These are phyloP conservation scores for Epichloe sibirici DNA, from an alignment of 2,329 filamentous ascomycete species.

Conservation along the genomic window DNA sequence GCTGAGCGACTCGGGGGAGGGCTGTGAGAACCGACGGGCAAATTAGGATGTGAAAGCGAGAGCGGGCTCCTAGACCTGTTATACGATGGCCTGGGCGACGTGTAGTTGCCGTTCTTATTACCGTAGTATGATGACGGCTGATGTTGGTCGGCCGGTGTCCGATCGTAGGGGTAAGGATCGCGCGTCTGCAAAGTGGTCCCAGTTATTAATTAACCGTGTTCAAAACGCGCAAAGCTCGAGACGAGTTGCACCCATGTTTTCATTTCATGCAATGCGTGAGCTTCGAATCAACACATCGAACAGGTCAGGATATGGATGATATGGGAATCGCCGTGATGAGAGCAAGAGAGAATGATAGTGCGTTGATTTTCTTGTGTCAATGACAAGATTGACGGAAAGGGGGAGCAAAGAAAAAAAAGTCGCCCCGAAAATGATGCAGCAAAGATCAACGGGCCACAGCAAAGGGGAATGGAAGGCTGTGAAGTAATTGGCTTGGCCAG, in stretches of 20 bases:
- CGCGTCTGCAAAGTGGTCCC: conserved; percentile 25
- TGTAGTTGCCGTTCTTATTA: conserved; percentile 34
- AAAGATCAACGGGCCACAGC: not conserved
- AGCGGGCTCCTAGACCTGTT: conserved; percentile 36
- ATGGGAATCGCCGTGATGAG: not conserved
- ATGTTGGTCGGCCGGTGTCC: conserved; percentile 27
- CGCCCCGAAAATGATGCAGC: not conserved
- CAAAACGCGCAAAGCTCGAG: not conserved
- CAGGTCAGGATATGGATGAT: not conserved
- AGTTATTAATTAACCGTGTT: not conserved
- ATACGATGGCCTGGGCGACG: conserved; percentile 35
- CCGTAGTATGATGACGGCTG: conserved; percentile 32
- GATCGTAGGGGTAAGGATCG: conserved; percentile 38
- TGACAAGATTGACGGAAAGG: not conserved
- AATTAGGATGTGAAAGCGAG: conserved; percentile 36
- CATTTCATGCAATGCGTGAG: not conserved
- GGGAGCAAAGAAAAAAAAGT: not conserved
- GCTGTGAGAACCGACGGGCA: conserved; percentile 29
- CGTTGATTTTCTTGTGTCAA: not conserved
- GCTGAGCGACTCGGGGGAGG: conserved; percentile 25
- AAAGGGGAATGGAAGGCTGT: not conserved
- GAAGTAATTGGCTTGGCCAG: not conserved
- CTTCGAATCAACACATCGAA: not conserved
- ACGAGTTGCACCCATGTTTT: not conserved
- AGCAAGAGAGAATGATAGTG: not conserved